Evolutionary conservation across 257 asterid species (phyloP).

Genomic region (Scutellaria minor): DNA sequence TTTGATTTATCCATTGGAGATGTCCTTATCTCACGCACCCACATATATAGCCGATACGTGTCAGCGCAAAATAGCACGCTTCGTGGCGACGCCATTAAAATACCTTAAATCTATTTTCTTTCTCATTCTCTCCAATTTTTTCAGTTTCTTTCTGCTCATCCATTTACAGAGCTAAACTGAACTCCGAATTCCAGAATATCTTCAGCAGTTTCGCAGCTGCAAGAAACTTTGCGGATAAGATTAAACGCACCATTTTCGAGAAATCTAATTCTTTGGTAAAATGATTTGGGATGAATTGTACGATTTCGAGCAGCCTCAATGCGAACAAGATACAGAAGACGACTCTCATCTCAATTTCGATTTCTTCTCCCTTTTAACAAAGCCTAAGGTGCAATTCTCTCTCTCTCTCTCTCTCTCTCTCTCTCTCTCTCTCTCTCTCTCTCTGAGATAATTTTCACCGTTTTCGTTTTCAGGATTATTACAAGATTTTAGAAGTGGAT

Average conservation of each 20-base stretch:
- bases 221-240: neutral
- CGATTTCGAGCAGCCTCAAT: conserved; percentile 40
- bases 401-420: neutral
- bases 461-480: conserved; percentile 65
- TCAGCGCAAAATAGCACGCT: conserved; percentile 9
- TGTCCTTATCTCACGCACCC: neutral
- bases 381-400: conserved; percentile 61
- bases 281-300: conserved; percentile 87
- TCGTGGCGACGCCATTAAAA: conserved; percentile 6
- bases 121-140: neutral
- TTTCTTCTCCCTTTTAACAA: conserved; percentile 61
- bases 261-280: conserved; percentile 1
- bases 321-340: conserved; percentile 47
- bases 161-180: conserved; percentile 2
- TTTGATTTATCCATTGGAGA: too few relatives aligned
- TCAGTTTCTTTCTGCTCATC: conserved; percentile 36
- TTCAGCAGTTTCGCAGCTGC: neutral
- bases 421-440: neutral
- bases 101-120: neutral
- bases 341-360: conserved; percentile 62
- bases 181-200: neutral
- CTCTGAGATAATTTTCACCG: neutral
- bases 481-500: conserved; percentile 81
- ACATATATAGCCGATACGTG: neutral
- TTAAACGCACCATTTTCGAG: neutral